These are phyloP conservation scores for Phtheirospermum japonicum DNA, from an alignment of 257 asterid species.

Conservation along the genomic window DNA sequence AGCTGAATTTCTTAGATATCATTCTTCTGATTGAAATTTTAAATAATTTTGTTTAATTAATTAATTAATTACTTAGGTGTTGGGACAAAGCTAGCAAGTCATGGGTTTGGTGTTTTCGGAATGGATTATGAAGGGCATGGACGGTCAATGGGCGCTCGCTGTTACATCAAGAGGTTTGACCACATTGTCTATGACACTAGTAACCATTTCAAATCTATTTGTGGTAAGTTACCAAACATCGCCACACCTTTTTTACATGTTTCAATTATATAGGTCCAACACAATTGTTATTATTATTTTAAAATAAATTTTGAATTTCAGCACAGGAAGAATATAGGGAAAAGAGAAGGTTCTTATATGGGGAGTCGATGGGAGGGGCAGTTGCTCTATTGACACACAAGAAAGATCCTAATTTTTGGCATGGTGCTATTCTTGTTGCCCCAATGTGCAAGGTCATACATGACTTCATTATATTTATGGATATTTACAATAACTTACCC, in stretches of 20 bases:
- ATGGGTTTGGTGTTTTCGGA: conserved; percentile 81
- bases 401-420: conserved; percentile 75
- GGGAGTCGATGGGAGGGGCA: conserved; percentile 99
- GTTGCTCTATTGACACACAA: conserved; percentile 76
- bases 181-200: conserved; percentile 68
- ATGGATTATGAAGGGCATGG: conserved; percentile 97
- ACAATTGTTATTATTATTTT: no score
- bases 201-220: conserved; percentile 61
- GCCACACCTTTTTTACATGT: no score
- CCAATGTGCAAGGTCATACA: conserved; percentile 87
- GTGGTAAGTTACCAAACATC: conserved; percentile 46
- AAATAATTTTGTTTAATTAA: no score
- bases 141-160: conserved; percentile 72
- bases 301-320: conserved; percentile 34
- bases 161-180: conserved; percentile 77
- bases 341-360: conserved; percentile 69
- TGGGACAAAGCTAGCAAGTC: conserved; percentile 62
- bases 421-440: conserved; percentile 88
- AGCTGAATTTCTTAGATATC: no score
- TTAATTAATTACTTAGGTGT: conserved; percentile 55
- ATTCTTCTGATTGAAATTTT: no score
- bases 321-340: conserved; percentile 61
- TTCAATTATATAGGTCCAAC: no score
- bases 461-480: background rate
- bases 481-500: background rate